A percentile compares a stretch with the other conserved stretches of the same genome.
Evolutionary conservation across 192 early-diverging fungal species (phyloP).

Genomic region (Lunasporangiospora selenospora): DNA sequence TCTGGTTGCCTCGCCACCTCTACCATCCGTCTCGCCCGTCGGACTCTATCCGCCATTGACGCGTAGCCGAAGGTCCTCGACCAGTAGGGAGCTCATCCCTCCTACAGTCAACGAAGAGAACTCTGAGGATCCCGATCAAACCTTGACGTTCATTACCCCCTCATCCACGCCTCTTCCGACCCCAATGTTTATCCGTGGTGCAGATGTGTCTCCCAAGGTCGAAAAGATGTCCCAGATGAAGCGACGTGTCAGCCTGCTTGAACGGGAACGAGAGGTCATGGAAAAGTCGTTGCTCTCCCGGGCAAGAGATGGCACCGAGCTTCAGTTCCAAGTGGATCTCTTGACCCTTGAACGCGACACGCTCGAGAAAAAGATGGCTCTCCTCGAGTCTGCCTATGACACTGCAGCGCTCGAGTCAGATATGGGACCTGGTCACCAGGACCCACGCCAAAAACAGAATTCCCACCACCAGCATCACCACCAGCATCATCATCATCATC

Average conservation of each 20-base stretch:
- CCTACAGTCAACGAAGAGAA: too few relatives aligned
- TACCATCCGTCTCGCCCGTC: not conserved
- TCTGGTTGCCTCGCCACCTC: not conserved
- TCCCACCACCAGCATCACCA: too few relatives aligned
- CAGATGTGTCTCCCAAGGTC: too few relatives aligned
- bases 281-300: not conserved
- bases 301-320: constrained; percentile 1
- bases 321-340: constrained; percentile 8
- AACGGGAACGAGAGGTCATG: constrained; percentile 9
- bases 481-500: too few relatives aligned
- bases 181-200: too few relatives aligned
- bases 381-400: not conserved
- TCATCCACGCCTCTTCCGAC: too few relatives aligned
- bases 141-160: too few relatives aligned
- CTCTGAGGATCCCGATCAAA: too few relatives aligned
- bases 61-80: constrained; percentile 22
- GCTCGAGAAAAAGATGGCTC: constrained; percentile 9
- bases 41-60: not conserved
- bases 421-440: too few relatives aligned
- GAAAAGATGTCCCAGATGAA: constrained; percentile 7
- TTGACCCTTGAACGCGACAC: constrained; percentile 6
- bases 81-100: constrained; percentile 18
- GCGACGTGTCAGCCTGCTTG: constrained; percentile 6
- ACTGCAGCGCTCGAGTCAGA: too few relatives aligned
- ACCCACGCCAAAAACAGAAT: too few relatives aligned